Evolutionary conservation across 148 eudicot species (phyloP).

Genomic region (Drosera capensis): DNA sequence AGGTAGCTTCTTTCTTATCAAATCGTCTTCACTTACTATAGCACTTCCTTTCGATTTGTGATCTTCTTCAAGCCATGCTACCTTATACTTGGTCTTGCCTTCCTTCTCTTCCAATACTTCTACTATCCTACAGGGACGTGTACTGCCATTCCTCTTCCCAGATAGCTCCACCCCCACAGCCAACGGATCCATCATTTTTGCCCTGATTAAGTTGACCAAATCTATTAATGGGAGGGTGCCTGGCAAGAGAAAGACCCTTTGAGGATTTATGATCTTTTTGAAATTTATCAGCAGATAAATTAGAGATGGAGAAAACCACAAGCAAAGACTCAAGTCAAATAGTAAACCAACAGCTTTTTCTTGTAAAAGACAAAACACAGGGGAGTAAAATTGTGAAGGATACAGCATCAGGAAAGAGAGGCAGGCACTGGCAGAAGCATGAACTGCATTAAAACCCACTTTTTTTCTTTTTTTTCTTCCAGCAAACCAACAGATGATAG

Average conservation of each 20-base stretch:
- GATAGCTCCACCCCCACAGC: conserved; percentile 61
- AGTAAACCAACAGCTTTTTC: too few species aligned
- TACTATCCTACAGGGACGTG: conserved; percentile 54
- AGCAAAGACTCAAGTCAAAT: too few species aligned
- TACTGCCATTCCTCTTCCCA: conserved; percentile 50
- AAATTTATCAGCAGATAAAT: too few species aligned
- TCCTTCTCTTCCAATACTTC: conserved; percentile 48
- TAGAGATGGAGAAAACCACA: too few species aligned
- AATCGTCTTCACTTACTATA: conserved; percentile 51
- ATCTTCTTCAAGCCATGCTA: conserved; percentile 69
- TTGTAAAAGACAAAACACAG: too few species aligned
- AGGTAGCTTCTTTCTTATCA: conserved; percentile 64
- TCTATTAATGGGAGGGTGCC: conserved; percentile 85
- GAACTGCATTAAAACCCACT: too few species aligned
- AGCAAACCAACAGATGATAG: too few species aligned
- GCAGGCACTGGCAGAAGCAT: too few species aligned
- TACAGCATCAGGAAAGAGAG: too few species aligned
- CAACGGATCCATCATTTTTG: conserved; percentile 43
- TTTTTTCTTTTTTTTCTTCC: too few species aligned
- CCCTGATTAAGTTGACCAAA: conserved; percentile 44
- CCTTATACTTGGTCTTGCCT: conserved; percentile 45
- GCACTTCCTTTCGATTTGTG: conserved; percentile 38
- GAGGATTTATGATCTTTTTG: too few species aligned
- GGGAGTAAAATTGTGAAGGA: too few species aligned
- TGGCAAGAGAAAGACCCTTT: conserved; percentile 12